Evolutionary conservation across 176 grass and related monocot species (phyloP).

Genomic region (Tillandsia fasciculata): DNA sequence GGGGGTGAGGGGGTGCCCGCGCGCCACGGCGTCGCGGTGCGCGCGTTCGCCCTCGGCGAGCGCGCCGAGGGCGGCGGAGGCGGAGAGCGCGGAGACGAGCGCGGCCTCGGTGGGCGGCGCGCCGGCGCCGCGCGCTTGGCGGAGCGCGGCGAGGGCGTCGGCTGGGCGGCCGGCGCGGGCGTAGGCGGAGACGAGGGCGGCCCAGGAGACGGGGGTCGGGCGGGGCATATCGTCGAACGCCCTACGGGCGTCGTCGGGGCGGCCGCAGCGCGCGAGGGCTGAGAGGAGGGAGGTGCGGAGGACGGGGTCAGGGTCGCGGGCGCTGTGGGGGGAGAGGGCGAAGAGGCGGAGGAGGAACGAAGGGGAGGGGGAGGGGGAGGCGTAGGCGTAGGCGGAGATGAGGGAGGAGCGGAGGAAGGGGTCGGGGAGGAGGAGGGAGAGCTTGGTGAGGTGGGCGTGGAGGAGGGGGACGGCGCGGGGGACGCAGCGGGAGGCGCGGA

Average conservation of each 20-base stretch:
- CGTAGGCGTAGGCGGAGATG: constrained; percentile 14
- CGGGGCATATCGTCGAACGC: constrained; percentile 5
- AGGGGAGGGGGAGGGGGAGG: not conserved
- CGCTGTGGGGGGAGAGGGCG: not conserved
- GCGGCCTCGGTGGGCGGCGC: constrained; percentile 9
- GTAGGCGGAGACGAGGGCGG: constrained; percentile 8
- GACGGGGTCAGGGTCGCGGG: constrained; percentile 5
- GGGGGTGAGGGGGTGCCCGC: not conserved
- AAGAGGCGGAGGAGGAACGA: not conserved
- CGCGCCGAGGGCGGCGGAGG: constrained; percentile 11
- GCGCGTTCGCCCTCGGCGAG: constrained; percentile 6
- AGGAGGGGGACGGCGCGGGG: not conserved
- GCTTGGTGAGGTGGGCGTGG: constrained; percentile 16
- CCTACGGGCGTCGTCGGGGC: constrained; percentile 3
- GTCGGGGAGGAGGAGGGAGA: constrained; percentile 9
- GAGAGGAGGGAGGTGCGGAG: constrained; percentile 17
- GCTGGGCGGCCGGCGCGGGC: not conserved
- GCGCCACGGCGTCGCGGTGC: constrained; percentile 2
- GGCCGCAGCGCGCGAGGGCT: constrained; percentile 12
- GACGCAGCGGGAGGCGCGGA: not conserved
- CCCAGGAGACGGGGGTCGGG: constrained; percentile 7
- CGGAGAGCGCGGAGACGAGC: constrained; percentile 11
- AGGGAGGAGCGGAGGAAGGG: constrained; percentile 20
- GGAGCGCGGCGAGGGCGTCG: constrained; percentile 3
- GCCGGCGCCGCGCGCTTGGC: not conserved